Conservation (phyloP, 2,329 filamentous ascomycete genomes). For the Zasmidium cellare region DNA sequence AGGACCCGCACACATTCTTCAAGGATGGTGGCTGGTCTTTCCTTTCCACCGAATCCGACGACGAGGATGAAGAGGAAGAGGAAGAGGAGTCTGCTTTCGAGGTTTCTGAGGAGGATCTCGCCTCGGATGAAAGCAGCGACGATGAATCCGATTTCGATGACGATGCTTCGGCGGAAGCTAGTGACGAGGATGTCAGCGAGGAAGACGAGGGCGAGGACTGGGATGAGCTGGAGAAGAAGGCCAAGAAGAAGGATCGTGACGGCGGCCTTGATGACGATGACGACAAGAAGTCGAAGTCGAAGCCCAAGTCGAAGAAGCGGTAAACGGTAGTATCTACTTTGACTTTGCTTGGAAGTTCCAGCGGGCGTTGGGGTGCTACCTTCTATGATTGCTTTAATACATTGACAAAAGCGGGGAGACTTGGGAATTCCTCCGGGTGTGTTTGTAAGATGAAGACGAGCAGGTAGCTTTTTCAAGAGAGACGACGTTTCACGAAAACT, state of each 20-base stretch:
- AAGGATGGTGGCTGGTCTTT: constrained; percentile 94
- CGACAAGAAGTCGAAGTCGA: constrained; percentile 53
- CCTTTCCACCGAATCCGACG: constrained; percentile 82
- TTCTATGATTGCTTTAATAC: background rate
- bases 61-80: constrained; percentile 72
- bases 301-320: constrained; percentile 27
- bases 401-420: background rate
- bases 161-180: constrained; percentile 79
- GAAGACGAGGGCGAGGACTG: constrained; percentile 82
- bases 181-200: constrained; percentile 61
- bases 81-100: constrained; percentile 93
- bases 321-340: constrained; percentile 8
- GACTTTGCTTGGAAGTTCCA: background rate
- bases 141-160: constrained; percentile 94
- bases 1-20: constrained; percentile 94
- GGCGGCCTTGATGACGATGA: constrained; percentile 56
- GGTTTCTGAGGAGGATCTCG: constrained; percentile 80
- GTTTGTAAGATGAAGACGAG: background rate
- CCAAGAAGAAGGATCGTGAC: constrained; percentile 62
- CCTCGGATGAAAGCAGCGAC: constrained; percentile 74
- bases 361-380: background rate
- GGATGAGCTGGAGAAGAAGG: constrained; percentile 90
- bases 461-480: background rate
- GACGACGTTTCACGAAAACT: background rate
- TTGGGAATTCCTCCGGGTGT: background rate